phyloP scores from a whole-genome alignment of 1,139 yeast genomes.

The Sugiyamaella pinicola region DNA sequence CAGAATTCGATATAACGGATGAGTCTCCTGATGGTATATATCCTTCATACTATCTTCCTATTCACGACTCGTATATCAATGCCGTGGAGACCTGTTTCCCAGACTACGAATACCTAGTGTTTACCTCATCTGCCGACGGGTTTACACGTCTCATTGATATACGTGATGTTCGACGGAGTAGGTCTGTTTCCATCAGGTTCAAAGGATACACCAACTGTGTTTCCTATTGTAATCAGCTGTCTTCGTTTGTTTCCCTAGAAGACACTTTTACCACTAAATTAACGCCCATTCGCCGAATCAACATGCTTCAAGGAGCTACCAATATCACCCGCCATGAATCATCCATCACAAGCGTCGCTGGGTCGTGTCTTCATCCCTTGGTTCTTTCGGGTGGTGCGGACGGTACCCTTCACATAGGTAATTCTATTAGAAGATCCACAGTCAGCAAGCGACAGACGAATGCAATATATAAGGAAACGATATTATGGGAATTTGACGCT shows the following conservation, averaged over 20 bases:
- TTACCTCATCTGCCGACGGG: constrained; percentile 54
- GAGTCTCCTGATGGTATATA: constrained; percentile 24
- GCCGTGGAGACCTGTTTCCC: constrained; percentile 50
- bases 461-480: constrained; percentile 34
- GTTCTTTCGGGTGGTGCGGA: constrained; percentile 62
- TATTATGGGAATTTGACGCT: constrained; percentile 35
- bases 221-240: constrained; percentile 46
- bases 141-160: constrained; percentile 48
- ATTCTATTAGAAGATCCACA: constrained; percentile 47
- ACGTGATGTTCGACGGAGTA: constrained; percentile 46
- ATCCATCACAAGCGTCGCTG: constrained; percentile 45
- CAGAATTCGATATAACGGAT: constrained; percentile 56
- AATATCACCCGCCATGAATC: constrained; percentile 46
- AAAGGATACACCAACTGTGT: constrained; percentile 41
- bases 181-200: constrained; percentile 41
- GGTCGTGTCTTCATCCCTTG: constrained; percentile 60
- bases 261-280: constrained; percentile 46
- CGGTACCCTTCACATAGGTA: constrained; percentile 54
- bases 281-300: constrained; percentile 42
- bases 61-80: constrained; percentile 56
- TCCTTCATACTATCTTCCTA: constrained; percentile 54
- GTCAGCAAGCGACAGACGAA: constrained; percentile 46
- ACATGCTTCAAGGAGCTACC: constrained; percentile 41
- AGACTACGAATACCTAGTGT: constrained; percentile 46
- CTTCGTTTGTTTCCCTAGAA: constrained; percentile 47